Percentiles rank a stretch among this genome's conserved stretches.
Evolutionary conservation across 108 stramenopile species (phyloP).

Genomic region (Nitzschia sp.): DNA sequence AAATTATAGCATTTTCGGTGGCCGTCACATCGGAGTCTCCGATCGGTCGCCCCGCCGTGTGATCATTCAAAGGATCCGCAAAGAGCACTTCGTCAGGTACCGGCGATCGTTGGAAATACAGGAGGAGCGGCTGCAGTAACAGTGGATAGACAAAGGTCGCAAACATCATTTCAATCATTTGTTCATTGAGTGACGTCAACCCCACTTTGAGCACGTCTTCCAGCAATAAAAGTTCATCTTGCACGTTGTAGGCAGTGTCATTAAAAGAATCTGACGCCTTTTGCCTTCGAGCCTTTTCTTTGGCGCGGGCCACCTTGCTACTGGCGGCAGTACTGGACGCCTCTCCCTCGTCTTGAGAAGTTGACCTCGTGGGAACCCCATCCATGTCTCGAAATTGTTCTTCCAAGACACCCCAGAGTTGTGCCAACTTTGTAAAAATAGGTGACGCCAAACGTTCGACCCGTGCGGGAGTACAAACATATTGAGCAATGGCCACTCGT

Average conservation of each 20-base stretch:
- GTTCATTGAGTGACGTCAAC: conserved; percentile 83
- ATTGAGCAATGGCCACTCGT: conserved; percentile 78
- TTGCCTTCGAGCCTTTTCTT: conserved; percentile 37
- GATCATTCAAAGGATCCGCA: conserved; percentile 34
- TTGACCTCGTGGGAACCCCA: neutral
- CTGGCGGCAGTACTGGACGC: conserved; percentile 1
- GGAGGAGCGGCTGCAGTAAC: conserved; percentile 73
- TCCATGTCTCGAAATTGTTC: conserved; percentile 74
- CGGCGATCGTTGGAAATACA: conserved; percentile 61
- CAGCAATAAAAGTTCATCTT: conserved; percentile 81
- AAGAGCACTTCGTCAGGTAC: conserved; percentile 33
- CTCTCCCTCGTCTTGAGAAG: conserved; percentile 5
- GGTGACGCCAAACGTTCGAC: conserved; percentile 76
- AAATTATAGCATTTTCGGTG: conserved; percentile 42
- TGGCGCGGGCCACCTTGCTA: conserved; percentile 41
- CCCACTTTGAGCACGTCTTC: conserved; percentile 86
- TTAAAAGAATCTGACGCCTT: conserved; percentile 43
- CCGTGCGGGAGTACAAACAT: conserved; percentile 74
- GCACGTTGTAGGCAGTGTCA: conserved; percentile 66
- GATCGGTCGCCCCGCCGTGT: conserved; percentile 19
- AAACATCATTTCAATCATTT: conserved; percentile 89
- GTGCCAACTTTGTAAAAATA: conserved; percentile 71
- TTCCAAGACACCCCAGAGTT: conserved; percentile 76
- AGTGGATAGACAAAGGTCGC: conserved; percentile 89
- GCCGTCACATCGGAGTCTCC: conserved; percentile 25